Conservation (phyloP, 148 eudicot genomes). For the Selenicereus undatus region DNA sequence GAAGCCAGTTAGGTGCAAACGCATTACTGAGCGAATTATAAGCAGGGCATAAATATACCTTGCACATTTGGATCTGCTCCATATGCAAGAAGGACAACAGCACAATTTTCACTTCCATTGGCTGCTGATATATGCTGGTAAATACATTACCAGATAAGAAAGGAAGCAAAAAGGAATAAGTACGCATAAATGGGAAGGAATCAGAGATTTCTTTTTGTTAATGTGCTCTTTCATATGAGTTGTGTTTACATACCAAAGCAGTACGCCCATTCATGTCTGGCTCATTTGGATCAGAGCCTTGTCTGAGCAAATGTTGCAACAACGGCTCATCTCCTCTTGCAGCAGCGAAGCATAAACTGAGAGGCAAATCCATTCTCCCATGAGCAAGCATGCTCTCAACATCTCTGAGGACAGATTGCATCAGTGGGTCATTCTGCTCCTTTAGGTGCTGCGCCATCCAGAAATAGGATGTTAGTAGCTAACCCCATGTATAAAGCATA, state of each 20-base stretch:
- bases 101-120: constrained; percentile 53
- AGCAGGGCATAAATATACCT: constrained; percentile 37
- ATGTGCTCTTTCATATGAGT: background rate
- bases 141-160: constrained; percentile 1
- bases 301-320: constrained; percentile 56
- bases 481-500: background rate
- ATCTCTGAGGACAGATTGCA: constrained; percentile 43
- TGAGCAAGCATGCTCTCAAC: constrained; percentile 60
- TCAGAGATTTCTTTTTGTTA: background rate
- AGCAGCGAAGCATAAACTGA: constrained; percentile 70
- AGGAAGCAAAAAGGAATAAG: background rate
- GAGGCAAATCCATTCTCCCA: constrained; percentile 71
- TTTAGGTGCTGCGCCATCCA: constrained; percentile 50
- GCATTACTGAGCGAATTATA: too few relatives aligned
- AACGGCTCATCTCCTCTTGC: constrained; percentile 56
- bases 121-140: constrained; percentile 76
- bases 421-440: constrained; percentile 38
- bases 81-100: constrained; percentile 46
- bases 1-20: too few relatives aligned
- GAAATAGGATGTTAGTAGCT: constrained; percentile 13
- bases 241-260: constrained; percentile 44
- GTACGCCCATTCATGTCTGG: constrained; percentile 51
- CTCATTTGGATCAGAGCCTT: constrained; percentile 64
- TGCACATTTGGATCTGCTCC: constrained; percentile 73
- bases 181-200: background rate